Percentiles rank a stretch among this genome's conserved stretches.
These are phyloP conservation scores for Debaryomyces sp. DNA, from an alignment of 1,139 yeast species.

Conservation along the genomic window DNA sequence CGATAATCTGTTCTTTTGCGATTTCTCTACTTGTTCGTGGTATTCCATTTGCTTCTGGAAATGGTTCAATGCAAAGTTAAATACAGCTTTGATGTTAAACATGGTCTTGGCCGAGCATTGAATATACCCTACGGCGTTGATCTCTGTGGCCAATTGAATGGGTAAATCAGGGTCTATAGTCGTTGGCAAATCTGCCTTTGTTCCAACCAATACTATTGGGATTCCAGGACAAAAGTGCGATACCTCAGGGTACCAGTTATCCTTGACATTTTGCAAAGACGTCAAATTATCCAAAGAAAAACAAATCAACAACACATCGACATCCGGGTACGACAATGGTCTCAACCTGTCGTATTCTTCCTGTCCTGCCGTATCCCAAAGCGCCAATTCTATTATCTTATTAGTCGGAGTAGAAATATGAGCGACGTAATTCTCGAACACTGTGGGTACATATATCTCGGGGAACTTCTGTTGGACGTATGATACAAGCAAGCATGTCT, in stretches of 20 bases:
- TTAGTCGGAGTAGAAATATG: slow-evolving; percentile 58
- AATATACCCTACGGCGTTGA: slow-evolving; percentile 77
- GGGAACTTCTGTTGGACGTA: slow-evolving; percentile 83
- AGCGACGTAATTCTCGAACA: slow-evolving; percentile 82
- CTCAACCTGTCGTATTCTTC: slow-evolving; percentile 87
- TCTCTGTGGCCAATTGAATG: slow-evolving; percentile 58
- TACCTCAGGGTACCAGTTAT: slow-evolving; percentile 88
- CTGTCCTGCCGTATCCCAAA: slow-evolving; percentile 97
- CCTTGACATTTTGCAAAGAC: slow-evolving; percentile 72
- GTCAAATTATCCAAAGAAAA: slow-evolving; percentile 68
- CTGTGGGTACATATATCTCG: slow-evolving; percentile 80
- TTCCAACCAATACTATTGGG: slow-evolving; percentile 77
- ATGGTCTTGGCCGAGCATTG: slow-evolving; percentile 78
- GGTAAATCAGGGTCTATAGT: slow-evolving; percentile 51
- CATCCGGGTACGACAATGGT: slow-evolving; percentile 83
- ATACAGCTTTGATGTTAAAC: slow-evolving; percentile 67
- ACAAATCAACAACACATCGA: slow-evolving; percentile 72
- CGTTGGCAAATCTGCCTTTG: slow-evolving; percentile 67
- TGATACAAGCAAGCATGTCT: slow-evolving; percentile 82
- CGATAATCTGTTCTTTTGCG: slow-evolving; percentile 37
- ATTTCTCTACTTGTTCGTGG: slow-evolving; percentile 42
- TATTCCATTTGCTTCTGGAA: slow-evolving; percentile 37
- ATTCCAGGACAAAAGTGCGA: slow-evolving; percentile 79
- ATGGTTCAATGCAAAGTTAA: slow-evolving; percentile 53
- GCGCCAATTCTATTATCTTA: slow-evolving; percentile 63